Evolutionary conservation across 2,329 filamentous ascomycete species (phyloP).

Genomic region (Nothophoma quercina): DNA sequence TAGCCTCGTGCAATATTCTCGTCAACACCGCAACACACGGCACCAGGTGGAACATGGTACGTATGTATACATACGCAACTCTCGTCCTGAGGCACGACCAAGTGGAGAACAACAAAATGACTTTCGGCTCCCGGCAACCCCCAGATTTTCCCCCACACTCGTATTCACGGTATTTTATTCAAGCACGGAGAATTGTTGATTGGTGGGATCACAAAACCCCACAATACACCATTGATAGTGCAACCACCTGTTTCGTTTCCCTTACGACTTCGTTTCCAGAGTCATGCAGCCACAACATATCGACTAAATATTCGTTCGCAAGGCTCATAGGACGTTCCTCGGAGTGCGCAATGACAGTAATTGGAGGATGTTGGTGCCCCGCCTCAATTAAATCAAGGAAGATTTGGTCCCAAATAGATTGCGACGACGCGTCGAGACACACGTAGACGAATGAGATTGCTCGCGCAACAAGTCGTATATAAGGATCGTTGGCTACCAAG

Average conservation of each 20-base stretch:
- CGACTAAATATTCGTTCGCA: not conserved
- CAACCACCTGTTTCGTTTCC: not conserved
- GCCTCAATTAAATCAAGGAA: conserved; percentile 5
- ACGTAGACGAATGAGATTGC: conserved; percentile 5
- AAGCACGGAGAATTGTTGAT: conserved; percentile 9
- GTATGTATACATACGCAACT: not conserved
- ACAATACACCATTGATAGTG: not conserved
- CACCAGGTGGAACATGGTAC: not conserved
- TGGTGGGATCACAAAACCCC: conserved; percentile 14
- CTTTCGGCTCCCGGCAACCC: not conserved
- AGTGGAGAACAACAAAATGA: not conserved
- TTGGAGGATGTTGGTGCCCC: conserved; percentile 13
- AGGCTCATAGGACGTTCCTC: not conserved
- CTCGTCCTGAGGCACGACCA: not conserved
- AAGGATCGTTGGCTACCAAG: conserved; percentile 17
- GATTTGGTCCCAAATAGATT: conserved; percentile 13
- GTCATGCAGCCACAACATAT: not conserved
- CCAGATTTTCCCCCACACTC: conserved; percentile 10
- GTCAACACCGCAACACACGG: too few species aligned
- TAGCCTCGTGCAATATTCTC: not conserved
- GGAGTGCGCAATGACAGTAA: not conserved
- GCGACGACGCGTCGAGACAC: not conserved
- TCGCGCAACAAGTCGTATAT: conserved; percentile 10
- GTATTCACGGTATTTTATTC: not conserved
- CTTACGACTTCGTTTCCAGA: not conserved